A percentile compares a stretch with the other conserved stretches of the same genome.
These are phyloP conservation scores for Fomitopsis schrenkii DNA, from an alignment of 1,284 basidiomycete species.

Conservation along the genomic window DNA sequence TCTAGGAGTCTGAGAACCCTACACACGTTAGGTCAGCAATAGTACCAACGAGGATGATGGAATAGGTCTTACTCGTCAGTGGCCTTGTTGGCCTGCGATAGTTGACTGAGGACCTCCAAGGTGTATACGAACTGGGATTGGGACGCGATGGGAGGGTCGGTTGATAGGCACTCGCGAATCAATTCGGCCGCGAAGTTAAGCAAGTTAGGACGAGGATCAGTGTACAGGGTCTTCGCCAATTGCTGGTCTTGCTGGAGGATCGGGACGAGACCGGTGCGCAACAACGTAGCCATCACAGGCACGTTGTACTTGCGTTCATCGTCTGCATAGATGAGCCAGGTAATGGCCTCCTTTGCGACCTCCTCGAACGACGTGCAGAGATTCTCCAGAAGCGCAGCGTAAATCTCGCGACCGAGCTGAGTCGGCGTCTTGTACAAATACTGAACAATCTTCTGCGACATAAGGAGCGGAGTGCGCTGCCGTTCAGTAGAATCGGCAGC, in stretches of 20 bases:
- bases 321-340: conserved; percentile 96
- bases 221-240: conserved; percentile 83
- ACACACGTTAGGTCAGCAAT: conserved; percentile 9
- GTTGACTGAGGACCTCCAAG: conserved; percentile 79
- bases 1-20: conserved; percentile 63
- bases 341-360: conserved; percentile 94
- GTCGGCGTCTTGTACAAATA: conserved; percentile 82
- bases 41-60: background rate
- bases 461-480: conserved; percentile 83
- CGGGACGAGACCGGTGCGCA: conserved; percentile 82
- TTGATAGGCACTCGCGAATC: conserved; percentile 83
- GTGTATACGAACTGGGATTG: conserved; percentile 79
- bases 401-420: conserved; percentile 86
- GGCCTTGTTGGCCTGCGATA: conserved; percentile 70
- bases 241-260: conserved; percentile 85
- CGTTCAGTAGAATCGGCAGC: conserved; percentile 77
- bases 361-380: conserved; percentile 89
- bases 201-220: conserved; percentile 74
- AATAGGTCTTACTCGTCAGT: conserved; percentile 68
- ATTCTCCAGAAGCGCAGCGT: conserved; percentile 84
- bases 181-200: conserved; percentile 84
- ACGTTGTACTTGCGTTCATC: conserved; percentile 99
- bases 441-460: conserved; percentile 94
- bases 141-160: conserved; percentile 74
- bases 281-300: conserved; percentile 86